Percentiles rank a stretch among this genome's conserved stretches.
Conservation (phyloP, 441 rosid genomes). For the Viola pubescens region DNA sequence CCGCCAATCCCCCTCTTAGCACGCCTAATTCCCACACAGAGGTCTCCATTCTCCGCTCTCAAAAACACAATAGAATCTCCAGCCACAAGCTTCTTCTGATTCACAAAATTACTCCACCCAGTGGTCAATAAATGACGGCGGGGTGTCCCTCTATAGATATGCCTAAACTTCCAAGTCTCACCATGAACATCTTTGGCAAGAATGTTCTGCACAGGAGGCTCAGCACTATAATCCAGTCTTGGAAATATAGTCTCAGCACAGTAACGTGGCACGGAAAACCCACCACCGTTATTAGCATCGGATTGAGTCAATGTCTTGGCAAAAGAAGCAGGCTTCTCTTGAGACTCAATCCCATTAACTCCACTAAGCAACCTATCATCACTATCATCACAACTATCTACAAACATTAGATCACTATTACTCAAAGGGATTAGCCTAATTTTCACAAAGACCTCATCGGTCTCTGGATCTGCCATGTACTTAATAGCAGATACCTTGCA, state of each 20-base stretch:
- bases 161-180: slow-evolving; percentile 86
- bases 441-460: slow-evolving; percentile 85
- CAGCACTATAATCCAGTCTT: slow-evolving; percentile 64
- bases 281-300: slow-evolving; percentile 98
- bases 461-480: slow-evolving; percentile 78
- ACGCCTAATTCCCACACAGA: slow-evolving; percentile 83
- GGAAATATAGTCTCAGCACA: slow-evolving; percentile 98
- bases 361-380: slow-evolving; percentile 26
- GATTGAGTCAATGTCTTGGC: slow-evolving; percentile 93
- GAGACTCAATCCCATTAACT: slow-evolving; percentile 22
- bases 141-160: slow-evolving; percentile 93
- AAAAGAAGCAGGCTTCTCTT: slow-evolving; percentile 73
- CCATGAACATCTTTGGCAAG: slow-evolving; percentile 94
- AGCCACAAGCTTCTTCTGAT: slow-evolving; percentile 91
- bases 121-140: slow-evolving; percentile 92
- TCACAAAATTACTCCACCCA: slow-evolving; percentile 97
- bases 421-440: slow-evolving; percentile 48
- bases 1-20: slow-evolving; percentile 78
- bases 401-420: slow-evolving; percentile 16
- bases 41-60: slow-evolving; percentile 77
- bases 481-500: slow-evolving; percentile 62
- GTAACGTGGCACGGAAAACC: slow-evolving; percentile 95
- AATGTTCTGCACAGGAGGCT: slow-evolving; percentile 97
- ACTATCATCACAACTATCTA: slow-evolving; percentile 26
- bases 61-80: slow-evolving; percentile 93